A percentile compares a stretch with the other conserved stretches of the same genome.
These are phyloP conservation scores for Gastrolobium bilobum DNA, from an alignment of 306 rosid species.

Conservation along the genomic window DNA sequence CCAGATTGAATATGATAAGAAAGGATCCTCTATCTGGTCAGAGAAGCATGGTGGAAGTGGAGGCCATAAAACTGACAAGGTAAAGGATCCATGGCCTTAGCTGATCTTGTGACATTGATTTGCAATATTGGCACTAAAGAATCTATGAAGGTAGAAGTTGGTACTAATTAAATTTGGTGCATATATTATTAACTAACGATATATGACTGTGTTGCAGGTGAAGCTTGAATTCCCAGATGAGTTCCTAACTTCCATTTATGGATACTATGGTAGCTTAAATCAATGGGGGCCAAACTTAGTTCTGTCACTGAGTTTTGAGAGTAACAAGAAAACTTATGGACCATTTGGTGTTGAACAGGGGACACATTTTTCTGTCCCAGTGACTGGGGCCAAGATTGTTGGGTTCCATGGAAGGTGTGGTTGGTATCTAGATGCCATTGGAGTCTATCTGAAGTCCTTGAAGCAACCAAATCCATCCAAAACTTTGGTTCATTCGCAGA, in stretches of 20 bases:
- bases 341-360: conserved; percentile 78
- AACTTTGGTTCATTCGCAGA: conserved; percentile 52
- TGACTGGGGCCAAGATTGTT: conserved; percentile 73
- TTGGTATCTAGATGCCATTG: conserved; percentile 88
- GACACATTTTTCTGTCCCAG: conserved; percentile 68
- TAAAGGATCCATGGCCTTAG: conserved; percentile 39
- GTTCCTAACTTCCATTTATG: conserved; percentile 69
- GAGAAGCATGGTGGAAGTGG: conserved; percentile 86
- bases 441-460: conserved; percentile 71
- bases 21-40: conserved; percentile 77
- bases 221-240: conserved; percentile 77
- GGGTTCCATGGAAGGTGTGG: conserved; percentile 87
- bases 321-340: conserved; percentile 70
- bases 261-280: conserved; percentile 67
- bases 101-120: conserved; percentile 26
- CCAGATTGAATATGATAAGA: conserved; percentile 76
- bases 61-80: conserved; percentile 71
- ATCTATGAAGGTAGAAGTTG: conserved; percentile 28
- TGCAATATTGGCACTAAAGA: conserved; percentile 12
- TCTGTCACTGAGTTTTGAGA: conserved; percentile 69
- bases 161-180: conserved; percentile 25
- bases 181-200: conserved; percentile 29
- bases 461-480: conserved; percentile 55
- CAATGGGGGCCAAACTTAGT: conserved; percentile 58
- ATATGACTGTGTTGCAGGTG: conserved; percentile 57